These are phyloP conservation scores for Rhododendron henanense DNA, from an alignment of 148 eudicot species.

Conservation along the genomic window DNA sequence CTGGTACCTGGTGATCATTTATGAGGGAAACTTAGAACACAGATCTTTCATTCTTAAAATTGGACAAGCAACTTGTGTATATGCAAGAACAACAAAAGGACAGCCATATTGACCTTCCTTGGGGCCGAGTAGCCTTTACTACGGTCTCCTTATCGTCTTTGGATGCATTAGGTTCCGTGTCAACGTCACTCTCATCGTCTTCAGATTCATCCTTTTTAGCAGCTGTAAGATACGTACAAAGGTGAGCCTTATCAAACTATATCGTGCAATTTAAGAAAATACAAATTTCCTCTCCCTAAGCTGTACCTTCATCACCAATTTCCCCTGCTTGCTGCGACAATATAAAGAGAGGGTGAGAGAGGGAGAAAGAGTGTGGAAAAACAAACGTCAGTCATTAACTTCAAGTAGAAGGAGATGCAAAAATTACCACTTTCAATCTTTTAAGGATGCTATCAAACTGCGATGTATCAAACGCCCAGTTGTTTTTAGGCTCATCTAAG, in stretches of 20 bases:
- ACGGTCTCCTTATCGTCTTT: constrained; percentile 28
- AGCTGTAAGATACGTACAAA: constrained; percentile 21
- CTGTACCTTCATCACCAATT: constrained; percentile 41
- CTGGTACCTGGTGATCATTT: constrained; percentile 52
- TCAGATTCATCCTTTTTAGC: constrained; percentile 39
- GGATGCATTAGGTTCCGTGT: constrained; percentile 16
- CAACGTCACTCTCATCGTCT: constrained; percentile 13
- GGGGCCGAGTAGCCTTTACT: constrained; percentile 74
- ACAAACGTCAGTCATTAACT: neutral
- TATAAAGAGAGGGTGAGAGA: neutral
- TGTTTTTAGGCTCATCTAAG: constrained; percentile 59
- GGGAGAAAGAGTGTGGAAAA: neutral
- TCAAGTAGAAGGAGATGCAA: neutral
- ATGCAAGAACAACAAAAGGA: neutral
- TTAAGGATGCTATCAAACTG: constrained; percentile 92
- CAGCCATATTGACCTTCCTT: constrained; percentile 61
- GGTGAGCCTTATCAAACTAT: neutral
- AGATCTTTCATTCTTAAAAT: neutral
- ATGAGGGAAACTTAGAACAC: neutral
- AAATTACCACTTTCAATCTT: constrained; percentile 85
- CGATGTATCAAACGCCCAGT: constrained; percentile 90
- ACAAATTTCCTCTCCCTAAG: neutral
- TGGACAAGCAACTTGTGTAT: neutral
- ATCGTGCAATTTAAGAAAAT: neutral
- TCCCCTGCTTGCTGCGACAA: constrained; percentile 66